Percentiles rank a stretch among this genome's conserved stretches.
phyloP scores from a whole-genome alignment of 805 yeast species.

The Sugiyamaella floridensis region DNA sequence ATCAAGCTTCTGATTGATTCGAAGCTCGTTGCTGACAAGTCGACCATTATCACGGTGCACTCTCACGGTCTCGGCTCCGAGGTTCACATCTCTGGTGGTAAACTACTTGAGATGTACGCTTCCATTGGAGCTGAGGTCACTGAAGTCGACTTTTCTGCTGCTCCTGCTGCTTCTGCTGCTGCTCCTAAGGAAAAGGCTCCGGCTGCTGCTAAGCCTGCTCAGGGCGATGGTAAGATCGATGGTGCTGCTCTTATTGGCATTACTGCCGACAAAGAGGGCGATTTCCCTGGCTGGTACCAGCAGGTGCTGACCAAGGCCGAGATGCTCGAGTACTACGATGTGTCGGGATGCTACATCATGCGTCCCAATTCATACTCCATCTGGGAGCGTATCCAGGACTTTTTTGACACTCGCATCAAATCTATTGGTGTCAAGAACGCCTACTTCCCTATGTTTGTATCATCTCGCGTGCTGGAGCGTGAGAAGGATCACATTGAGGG shows the following conservation, averaged over 20 bases:
- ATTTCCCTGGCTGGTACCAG: conserved; percentile 96
- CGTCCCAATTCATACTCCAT: conserved; percentile 91
- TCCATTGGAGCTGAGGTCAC: conserved; percentile 40
- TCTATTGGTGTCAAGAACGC: conserved; percentile 87
- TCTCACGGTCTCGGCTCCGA: conserved; percentile 28
- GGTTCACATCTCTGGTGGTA: conserved; percentile 35
- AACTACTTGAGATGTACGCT: conserved; percentile 36
- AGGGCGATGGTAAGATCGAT: conserved; percentile 48
- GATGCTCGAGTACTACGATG: conserved; percentile 97
- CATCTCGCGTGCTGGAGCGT: conserved; percentile 83
- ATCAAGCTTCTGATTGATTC: conserved; percentile 55
- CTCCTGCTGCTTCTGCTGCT: conserved; percentile 36
- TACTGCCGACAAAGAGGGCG: conserved; percentile 85
- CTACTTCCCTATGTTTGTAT: conserved; percentile 98
- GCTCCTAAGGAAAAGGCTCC: conserved; percentile 35
- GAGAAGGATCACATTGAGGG: conserved; percentile 99
- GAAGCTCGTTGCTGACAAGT: conserved; percentile 27
- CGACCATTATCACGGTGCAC: conserved; percentile 26
- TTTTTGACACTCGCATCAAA: conserved; percentile 78
- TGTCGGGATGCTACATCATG: conserved; percentile 95
- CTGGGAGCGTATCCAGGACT: conserved; percentile 91
- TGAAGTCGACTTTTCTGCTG: conserved; percentile 28
- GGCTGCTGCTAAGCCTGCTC: conserved; percentile 19
- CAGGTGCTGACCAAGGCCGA: conserved; percentile 95
- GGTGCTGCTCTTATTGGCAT: conserved; percentile 93